Conservation (phyloP, 2,329 filamentous ascomycete genomes). For the Stachybotrys echinatus region DNA sequence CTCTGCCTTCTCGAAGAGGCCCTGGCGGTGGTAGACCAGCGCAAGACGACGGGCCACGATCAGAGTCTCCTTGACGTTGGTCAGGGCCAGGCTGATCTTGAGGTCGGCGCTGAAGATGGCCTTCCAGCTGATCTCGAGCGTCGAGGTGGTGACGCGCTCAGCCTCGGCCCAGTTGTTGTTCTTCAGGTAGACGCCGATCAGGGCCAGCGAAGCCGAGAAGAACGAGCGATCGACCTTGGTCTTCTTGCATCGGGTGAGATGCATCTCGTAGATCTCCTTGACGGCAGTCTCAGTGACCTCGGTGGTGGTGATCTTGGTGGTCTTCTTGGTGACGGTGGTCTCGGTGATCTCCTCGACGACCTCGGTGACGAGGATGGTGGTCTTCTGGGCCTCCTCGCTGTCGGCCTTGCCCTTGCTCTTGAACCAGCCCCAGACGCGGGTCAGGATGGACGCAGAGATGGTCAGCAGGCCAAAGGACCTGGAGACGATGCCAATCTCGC, state of each 20-base stretch:
- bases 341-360: slow-evolving; percentile 32
- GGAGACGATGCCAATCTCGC: slow-evolving; percentile 27
- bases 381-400: slow-evolving; percentile 25
- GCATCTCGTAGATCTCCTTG: slow-evolving; percentile 28
- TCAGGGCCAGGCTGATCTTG: slow-evolving; percentile 21
- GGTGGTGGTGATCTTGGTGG: slow-evolving; percentile 19
- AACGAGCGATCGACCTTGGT: slow-evolving; percentile 24
- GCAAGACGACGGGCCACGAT: slow-evolving; percentile 26
- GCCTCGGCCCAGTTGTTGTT: slow-evolving; percentile 27
- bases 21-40: slow-evolving; percentile 26
- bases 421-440: slow-evolving; percentile 32
- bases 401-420: slow-evolving; percentile 24
- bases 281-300: slow-evolving; percentile 26
- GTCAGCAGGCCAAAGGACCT: slow-evolving; percentile 24
- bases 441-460: slow-evolving; percentile 27
- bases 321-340: slow-evolving; percentile 25
- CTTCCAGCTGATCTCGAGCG: slow-evolving; percentile 33
- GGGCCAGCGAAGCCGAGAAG: slow-evolving; percentile 26
- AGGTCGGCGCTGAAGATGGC: slow-evolving; percentile 23
- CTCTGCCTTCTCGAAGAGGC: slow-evolving; percentile 31
- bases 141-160: slow-evolving; percentile 24
- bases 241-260: slow-evolving; percentile 27
- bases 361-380: slow-evolving; percentile 29
- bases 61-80: slow-evolving; percentile 25
- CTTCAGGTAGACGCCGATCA: slow-evolving; percentile 25